Base-by-base conservation (phyloP, 2,329 filamentous ascomycete genomes). In the Scytalidium lignicola region DNA sequence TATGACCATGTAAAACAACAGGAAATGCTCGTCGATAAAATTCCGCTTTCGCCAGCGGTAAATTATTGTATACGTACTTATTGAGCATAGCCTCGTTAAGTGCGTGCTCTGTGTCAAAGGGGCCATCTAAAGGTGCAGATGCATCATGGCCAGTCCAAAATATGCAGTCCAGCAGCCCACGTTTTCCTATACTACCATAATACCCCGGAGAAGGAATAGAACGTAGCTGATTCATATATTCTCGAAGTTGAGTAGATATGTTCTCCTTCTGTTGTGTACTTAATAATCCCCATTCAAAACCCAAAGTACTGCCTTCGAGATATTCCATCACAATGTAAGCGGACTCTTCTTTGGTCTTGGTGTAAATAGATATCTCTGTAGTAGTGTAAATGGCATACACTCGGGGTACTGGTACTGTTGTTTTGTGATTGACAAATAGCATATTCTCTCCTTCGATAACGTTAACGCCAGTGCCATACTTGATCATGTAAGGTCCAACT, bases 331-430 rank as follows among this genome's bases (percentile, higher is more conserved):
- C 52, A 19, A 66, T 65, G 43, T 60, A 65, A 26, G 56, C 65
- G 43, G 55, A 53, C 5, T 51, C 48, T 10, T 53, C 52, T 10
- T 55, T 46, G 5, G 44, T 12, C 18, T 61, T 49, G 15, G 51
- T 45, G 48, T 61, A 66, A 45, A 67, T 53, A 10, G 66, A n/a
- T n/a, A n/a, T n/a, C n/a, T n/a, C n/a, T n/a, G n/a, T n/a, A n/a
- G n/a, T n/a, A n/a, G n/a, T n/a, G 48, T 61, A 66, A 45, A 67
- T 53, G 10, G 66, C 64, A 46, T 61, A 68, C 18, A 68, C 60
- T 15, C 49, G 54, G 18, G 65, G 65, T n/a, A 67, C 57, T 18
- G 45, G 51, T 7, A 67, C 46, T 41, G 43, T 55, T 18, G 61
- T 63, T 13, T 50, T 44, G 40, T 55, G 48, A 23, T 50, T 46